phyloP scores from a whole-genome alignment of 306 rosid genomes.

The Cucumis sativus region Cucumber_9930_V3 NC_026658.2:1485501-1486000 shows the following conservation, averaged over 20 bases:
- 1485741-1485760: conserved; percentile 88
- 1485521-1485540: background rate
- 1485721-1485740: conserved; percentile 91
- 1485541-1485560: background rate
- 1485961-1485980: background rate
- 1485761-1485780: conserved; percentile 76
- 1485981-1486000: background rate
- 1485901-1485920: background rate
- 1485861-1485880: background rate
- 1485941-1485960: background rate
- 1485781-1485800: conserved; percentile 78
- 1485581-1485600: conserved; percentile 81
- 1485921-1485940: background rate
- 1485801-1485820: background rate
- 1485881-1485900: background rate
- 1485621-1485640: conserved; percentile 79
- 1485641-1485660: conserved; percentile 95
- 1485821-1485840: background rate
- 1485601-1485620: conserved; percentile 86
- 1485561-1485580: background rate
- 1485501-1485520: background rate
- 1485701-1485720: conserved; percentile 78
- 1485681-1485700: conserved; percentile 66
- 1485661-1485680: conserved; percentile 88
- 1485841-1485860: background rate